phyloP scores from a whole-genome alignment of 305 asterid species.

The Galium porrigens region DNA sequence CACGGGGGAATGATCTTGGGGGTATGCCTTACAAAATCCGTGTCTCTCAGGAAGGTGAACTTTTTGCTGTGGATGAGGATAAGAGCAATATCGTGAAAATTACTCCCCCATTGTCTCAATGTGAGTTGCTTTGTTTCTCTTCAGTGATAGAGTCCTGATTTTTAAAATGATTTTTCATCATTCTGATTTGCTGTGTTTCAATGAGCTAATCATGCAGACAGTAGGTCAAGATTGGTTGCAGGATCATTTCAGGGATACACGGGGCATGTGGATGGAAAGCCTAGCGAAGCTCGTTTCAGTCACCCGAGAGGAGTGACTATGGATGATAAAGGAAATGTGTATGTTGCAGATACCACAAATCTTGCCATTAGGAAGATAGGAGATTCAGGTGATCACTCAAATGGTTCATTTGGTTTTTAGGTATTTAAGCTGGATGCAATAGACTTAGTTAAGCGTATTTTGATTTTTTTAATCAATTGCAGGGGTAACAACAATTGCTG shows the following conservation, averaged over 20 bases:
- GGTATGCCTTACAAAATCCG: constrained; percentile 57
- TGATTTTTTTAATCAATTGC: constrained; percentile 18
- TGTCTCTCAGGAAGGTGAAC: constrained; percentile 80
- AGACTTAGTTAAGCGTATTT: constrained; percentile 11
- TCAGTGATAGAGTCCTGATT: not conserved
- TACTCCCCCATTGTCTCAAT: constrained; percentile 83
- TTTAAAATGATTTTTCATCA: not conserved
- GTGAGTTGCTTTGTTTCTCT: constrained; percentile 28
- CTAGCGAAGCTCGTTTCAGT: constrained; percentile 80
- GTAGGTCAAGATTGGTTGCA: constrained; percentile 85
- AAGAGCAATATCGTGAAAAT: constrained; percentile 73
- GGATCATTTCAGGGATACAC: constrained; percentile 89
- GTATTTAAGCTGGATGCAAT: not conserved
- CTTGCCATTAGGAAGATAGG: constrained; percentile 94
- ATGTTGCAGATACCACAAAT: constrained; percentile 78
- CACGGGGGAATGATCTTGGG: constrained; percentile 82
- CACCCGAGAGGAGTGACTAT: constrained; percentile 78
- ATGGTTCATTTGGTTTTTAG: not conserved
- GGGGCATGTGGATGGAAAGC: constrained; percentile 95
- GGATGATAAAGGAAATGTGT: constrained; percentile 92
- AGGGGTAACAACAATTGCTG: constrained; percentile 98
- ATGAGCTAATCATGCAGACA: constrained; percentile 36
- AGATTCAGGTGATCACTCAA: constrained; percentile 43
- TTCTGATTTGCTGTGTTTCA: constrained; percentile 1
- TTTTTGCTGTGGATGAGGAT: constrained; percentile 79